Percentiles rank a stretch among this genome's conserved stretches.
Evolutionary conservation across 257 asterid species (phyloP).

Genomic region (Solanum ossicruentum): DNA sequence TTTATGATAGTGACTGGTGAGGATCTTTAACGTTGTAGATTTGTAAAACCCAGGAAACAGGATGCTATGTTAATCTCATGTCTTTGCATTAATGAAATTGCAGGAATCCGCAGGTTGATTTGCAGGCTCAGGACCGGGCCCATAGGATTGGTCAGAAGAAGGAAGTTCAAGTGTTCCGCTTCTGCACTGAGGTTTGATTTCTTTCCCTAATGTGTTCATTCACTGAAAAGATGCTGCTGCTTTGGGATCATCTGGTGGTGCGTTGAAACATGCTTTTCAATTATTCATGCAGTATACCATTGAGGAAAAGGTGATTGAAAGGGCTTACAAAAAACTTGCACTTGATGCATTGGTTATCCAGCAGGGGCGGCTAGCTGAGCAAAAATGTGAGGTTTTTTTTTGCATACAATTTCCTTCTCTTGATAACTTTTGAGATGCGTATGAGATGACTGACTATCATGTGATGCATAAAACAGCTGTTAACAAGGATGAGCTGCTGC

Average conservation of each 20-base stretch:
- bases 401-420: neutral
- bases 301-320: conserved; percentile 97
- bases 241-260: neutral
- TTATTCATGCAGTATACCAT: conserved; percentile 60
- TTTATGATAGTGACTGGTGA: conserved; percentile 98
- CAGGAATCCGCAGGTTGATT: conserved; percentile 99
- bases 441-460: neutral
- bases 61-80: neutral
- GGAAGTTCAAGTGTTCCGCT: conserved; percentile 98
- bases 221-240: neutral
- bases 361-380: conserved; percentile 8
- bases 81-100: conserved; percentile 7
- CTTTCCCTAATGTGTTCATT: neutral
- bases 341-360: conserved; percentile 17
- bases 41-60: neutral
- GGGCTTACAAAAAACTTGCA: conserved; percentile 99
- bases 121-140: conserved; percentile 99
- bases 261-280: conserved; percentile 2
- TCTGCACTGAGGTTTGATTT: conserved; percentile 88
- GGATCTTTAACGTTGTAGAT: neutral
- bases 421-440: neutral
- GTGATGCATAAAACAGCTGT: conserved; percentile 50
- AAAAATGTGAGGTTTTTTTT: neutral
- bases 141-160: conserved; percentile 99
- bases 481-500: conserved; percentile 92